These are phyloP conservation scores for Intubia oerlemansii DNA, from an alignment of 2,329 filamentous ascomycete species.

Conservation along the genomic window DNA sequence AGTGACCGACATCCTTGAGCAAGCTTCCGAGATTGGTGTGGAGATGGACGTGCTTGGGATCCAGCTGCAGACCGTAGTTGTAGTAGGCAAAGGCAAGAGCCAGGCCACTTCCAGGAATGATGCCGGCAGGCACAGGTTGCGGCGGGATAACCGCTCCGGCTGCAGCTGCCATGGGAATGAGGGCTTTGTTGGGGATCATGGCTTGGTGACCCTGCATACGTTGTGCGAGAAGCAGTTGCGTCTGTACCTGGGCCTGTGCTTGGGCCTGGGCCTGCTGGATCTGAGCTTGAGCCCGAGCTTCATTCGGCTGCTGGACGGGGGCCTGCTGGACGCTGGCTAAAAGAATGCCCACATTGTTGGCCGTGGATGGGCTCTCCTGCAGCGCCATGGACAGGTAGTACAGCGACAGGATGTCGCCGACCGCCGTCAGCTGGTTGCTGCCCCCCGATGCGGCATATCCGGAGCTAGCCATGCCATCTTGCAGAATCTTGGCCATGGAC, in stretches of 20 bases:
- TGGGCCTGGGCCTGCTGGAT: background rate
- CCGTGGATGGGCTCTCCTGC: constrained; percentile 89
- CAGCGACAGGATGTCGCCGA: constrained; percentile 79
- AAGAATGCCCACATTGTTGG: constrained; percentile 93
- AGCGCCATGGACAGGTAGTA: constrained; percentile 91
- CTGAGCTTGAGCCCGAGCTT: background rate
- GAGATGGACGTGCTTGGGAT: constrained; percentile 78
- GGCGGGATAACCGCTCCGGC: constrained; percentile 5
- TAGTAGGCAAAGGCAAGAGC: constrained; percentile 83
- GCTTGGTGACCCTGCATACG: background rate
- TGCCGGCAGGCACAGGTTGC: constrained; percentile 41
- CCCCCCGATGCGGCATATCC: constrained; percentile 25
- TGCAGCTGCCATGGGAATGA: background rate
- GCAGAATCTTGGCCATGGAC: constrained; percentile 91
- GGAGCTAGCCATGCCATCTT: constrained; percentile 76
- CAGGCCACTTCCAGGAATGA: constrained; percentile 68
- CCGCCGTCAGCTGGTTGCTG: constrained; percentile 45
- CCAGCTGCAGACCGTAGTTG: constrained; percentile 75
- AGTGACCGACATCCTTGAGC: constrained; percentile 86
- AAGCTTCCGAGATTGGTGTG: constrained; percentile 93
- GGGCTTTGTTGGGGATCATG: background rate
- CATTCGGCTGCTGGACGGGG: background rate
- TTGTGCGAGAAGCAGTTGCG: background rate
- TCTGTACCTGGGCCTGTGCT: background rate
- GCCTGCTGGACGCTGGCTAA: constrained; percentile 79